Conservation (phyloP, 2,329 filamentous ascomycete species). For the Daldinia sp. region DNA sequence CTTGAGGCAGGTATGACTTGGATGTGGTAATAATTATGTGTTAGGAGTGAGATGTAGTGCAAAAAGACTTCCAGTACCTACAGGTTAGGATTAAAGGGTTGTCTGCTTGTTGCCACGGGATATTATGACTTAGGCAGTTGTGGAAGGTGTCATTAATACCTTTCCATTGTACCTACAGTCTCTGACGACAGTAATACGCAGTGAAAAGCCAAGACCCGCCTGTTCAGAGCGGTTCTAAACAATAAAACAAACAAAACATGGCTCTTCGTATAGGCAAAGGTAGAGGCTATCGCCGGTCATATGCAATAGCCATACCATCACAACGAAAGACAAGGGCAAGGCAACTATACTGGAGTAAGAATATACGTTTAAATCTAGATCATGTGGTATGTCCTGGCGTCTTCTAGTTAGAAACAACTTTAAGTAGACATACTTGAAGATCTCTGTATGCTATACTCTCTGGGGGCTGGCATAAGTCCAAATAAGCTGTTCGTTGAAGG, state of each 20-base stretch:
- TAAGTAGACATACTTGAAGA: not conserved
- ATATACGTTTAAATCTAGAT: not conserved
- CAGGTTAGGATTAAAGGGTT: not conserved
- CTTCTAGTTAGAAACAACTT: not conserved
- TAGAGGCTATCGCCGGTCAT: not conserved
- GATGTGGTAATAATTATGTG: not conserved
- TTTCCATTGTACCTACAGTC: not conserved
- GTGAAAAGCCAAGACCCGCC: not conserved
- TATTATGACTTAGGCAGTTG: not conserved
- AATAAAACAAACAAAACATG: not conserved
- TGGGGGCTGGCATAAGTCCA: not conserved
- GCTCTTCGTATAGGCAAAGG: not conserved
- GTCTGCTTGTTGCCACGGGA: not conserved
- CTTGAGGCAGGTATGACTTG: not conserved
- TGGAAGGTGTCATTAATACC: not conserved
- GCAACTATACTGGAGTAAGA: not conserved
- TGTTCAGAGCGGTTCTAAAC: not conserved
- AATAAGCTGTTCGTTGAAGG: not conserved
- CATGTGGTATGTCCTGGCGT: not conserved
- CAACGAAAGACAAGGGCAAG: not conserved
- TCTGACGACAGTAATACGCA: not conserved
- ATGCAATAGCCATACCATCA: not conserved
- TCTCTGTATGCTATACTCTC: not conserved
- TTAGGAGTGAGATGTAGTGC: not conserved
- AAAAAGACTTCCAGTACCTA: not conserved